A percentile compares a stretch with the other conserved stretches of the same genome.
Conservation (phyloP, 2,329 filamentous ascomycete genomes). For the Cordyceps cateniannulata region DNA sequence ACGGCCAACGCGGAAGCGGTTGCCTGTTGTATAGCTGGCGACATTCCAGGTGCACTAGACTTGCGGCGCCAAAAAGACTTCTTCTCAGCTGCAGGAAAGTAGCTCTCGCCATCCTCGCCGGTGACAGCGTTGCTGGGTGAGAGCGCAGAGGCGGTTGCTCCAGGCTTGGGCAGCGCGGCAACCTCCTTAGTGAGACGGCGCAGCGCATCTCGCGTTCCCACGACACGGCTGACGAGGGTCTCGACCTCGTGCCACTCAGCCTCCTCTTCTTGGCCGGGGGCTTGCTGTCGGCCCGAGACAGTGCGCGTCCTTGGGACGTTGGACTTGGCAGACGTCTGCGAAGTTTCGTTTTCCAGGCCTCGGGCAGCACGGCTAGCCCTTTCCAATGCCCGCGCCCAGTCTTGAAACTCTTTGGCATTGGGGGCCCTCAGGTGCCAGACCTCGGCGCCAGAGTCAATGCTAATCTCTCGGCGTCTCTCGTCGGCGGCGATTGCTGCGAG, state of each 20-base stretch:
- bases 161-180: constrained; percentile 41
- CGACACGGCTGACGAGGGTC: constrained; percentile 74
- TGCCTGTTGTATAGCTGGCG: constrained; percentile 34
- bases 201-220: constrained; percentile 82
- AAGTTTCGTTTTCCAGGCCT: constrained; percentile 36
- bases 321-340: constrained; percentile 15
- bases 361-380: constrained; percentile 64
- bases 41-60: constrained; percentile 48
- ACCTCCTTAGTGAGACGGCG: constrained; percentile 82
- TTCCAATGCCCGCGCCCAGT: constrained; percentile 83
- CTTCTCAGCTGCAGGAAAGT: constrained; percentile 51
- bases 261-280: constrained; percentile 52
- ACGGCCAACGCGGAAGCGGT: constrained; percentile 35
- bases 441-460: constrained; percentile 92
- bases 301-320: constrained; percentile 14
- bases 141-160: constrained; percentile 27
- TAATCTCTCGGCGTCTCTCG: constrained; percentile 83
- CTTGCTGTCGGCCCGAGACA: constrained; percentile 21
- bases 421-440: constrained; percentile 89
- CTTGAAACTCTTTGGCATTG: constrained; percentile 76
- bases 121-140: constrained; percentile 36
- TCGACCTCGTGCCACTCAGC: constrained; percentile 85
- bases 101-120: constrained; percentile 50
- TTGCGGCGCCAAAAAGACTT: constrained; percentile 92
- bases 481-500: constrained; percentile 87